A percentile compares a stretch with the other conserved stretches of the same genome.
Conservation (phyloP, 331 rosid genomes). For the Quercus phellos region DNA sequence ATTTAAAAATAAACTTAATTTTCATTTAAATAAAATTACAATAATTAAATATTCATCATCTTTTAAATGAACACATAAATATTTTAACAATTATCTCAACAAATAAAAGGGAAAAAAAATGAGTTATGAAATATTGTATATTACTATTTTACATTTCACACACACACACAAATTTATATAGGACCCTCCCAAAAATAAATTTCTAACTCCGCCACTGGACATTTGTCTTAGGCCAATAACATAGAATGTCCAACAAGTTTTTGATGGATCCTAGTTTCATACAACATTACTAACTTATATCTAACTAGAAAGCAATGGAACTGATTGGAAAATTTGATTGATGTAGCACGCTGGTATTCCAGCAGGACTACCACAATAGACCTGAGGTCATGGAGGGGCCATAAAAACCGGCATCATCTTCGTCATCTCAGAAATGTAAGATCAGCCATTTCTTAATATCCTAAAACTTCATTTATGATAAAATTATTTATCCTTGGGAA, state of each 20-base stretch:
- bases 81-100: no score
- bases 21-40: no score
- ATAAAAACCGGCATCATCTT: not conserved
- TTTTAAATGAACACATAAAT: no score
- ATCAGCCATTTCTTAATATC: not conserved
- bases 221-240: not conserved
- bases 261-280: not conserved
- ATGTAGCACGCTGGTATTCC: not conserved
- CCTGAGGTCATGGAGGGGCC: conserved; percentile 1
- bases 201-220: no score
- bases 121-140: no score
- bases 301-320: conserved; percentile 10
- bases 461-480: not conserved
- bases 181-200: no score
- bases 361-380: conserved; percentile 14
- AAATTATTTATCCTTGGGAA: not conserved
- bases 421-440: conserved; percentile 38
- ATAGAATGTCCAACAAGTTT: not conserved
- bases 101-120: no score
- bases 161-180: no score
- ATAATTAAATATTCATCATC: no score
- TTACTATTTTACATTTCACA: no score
- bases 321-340: not conserved
- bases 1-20: no score
- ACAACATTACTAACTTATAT: not conserved